Evolutionary conservation across 2,329 filamentous ascomycete genomes (phyloP), one percentile per base, ranked within the genome.

Genomic region (Phaeosphaeria sp.): DNA sequence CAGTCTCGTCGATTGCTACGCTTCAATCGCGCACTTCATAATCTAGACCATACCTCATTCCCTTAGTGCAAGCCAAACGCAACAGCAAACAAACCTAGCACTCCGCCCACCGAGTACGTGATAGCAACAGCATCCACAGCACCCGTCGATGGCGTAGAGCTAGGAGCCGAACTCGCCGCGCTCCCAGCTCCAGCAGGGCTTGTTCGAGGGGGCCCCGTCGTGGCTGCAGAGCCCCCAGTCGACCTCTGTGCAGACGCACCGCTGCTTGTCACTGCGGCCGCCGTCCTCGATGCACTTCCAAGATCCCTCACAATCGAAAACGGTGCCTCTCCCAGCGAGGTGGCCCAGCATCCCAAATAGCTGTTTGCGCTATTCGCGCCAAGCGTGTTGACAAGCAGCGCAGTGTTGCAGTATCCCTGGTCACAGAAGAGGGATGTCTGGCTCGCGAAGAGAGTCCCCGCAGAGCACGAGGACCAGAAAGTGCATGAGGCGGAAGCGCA

Each of bases 301-400:
- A 54, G 41, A 17, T 54, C 36, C 15, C 17, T 25, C 13, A 54
- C 44, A 27, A 54, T 48, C 17, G 52, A 48, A n/a, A 54, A 54
- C n/a, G 52, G 27, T 10, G 15, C 47, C 52, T 64, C 27, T 1
- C 67, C 69, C 46, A 68, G 43, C 23, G 52, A 60, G 33, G 67
- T 68, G 6, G 63, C 62, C 67, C 69, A 72, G 44, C 69, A 72
- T 3, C 62, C 69, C 30, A 72, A 20, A 50, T 62, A 65, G 10
- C 55, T 63, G 44, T 56, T 46, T 2, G 64, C 66, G 6, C 30
- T 59, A 21, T 36, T 58, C 6, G 65, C 65, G n/a, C 67, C 68
- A 3, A 63, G 52, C 2, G 62, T 66, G 5, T 57, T 46, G 13
- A 70, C 62, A 22, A 71, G 54, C 13, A 69, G 59, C 18, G 53